These are phyloP conservation scores for Cyathus striatus DNA, from an alignment of 768 basidiomycete species.

Conservation along the genomic window DNA sequence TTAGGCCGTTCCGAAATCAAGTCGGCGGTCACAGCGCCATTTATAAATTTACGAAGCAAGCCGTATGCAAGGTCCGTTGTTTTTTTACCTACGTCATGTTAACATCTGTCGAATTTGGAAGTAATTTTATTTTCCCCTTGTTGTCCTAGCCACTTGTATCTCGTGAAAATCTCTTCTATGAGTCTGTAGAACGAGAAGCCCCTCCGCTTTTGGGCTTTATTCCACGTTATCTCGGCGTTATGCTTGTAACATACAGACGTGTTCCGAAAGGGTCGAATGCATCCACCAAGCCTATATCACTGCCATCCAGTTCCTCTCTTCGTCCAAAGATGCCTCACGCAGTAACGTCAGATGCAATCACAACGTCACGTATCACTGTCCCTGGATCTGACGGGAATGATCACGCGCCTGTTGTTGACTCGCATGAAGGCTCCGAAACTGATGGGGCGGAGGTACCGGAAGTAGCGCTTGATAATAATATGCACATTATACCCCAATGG, in stretches of 20 bases:
- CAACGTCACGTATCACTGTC: constrained; percentile 8
- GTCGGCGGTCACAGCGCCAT: constrained; percentile 97
- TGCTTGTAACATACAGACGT: constrained; percentile 94
- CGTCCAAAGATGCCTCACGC: constrained; percentile 20
- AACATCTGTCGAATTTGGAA: constrained; percentile 8
- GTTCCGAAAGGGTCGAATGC: constrained; percentile 43
- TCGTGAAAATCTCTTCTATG: constrained; percentile 96
- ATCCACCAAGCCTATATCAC: constrained; percentile 12
- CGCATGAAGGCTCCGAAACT: constrained; percentile 35
- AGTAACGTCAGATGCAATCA: constrained; percentile 17
- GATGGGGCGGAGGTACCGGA: constrained; percentile 89
- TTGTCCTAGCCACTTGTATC: constrained; percentile 82
- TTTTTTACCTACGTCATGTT: constrained; percentile 7
- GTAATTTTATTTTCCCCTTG: constrained; percentile 17
- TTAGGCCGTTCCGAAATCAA: constrained; percentile 95
- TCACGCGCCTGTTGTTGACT: constrained; percentile 19
- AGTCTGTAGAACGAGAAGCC: constrained; percentile 90
- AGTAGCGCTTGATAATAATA: constrained; percentile 84
- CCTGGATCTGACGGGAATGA: constrained; percentile 11
- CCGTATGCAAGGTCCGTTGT: constrained; percentile 90
- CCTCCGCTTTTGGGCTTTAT: constrained; percentile 92
- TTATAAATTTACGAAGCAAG: constrained; percentile 95
- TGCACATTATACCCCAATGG: constrained; percentile 97
- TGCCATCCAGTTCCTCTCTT: constrained; percentile 13
- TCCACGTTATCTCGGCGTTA: constrained; percentile 97